Evolutionary conservation across 208 protist genomes (phyloP).

Genomic region (Porcisia hertigi): DNA sequence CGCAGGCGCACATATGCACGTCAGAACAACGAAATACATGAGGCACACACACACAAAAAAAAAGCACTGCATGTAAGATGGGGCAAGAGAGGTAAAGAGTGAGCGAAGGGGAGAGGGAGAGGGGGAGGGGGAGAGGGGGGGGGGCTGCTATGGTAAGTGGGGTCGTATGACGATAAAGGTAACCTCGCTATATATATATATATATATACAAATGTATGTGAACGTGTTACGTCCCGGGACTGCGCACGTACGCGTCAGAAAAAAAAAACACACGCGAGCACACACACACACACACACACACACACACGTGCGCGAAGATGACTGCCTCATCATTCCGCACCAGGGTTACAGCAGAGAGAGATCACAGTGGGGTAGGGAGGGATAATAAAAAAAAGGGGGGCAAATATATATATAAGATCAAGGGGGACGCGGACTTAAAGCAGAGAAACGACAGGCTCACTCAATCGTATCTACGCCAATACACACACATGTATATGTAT

Average conservation of each 20-base stretch:
- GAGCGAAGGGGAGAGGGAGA: constrained; percentile 7
- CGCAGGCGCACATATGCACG: too few species aligned
- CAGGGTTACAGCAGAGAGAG: background rate
- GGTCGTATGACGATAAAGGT: background rate
- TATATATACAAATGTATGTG: too few species aligned
- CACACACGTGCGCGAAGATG: background rate
- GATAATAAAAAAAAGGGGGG: background rate
- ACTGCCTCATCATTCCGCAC: background rate
- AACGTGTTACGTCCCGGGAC: too few species aligned
- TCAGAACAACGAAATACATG: too few species aligned
- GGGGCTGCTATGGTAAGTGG: background rate
- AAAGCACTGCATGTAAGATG: too few species aligned
- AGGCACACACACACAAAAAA: too few species aligned
- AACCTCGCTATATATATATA: background rate
- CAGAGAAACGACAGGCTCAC: background rate
- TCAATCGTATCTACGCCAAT: background rate
- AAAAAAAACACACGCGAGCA: background rate
- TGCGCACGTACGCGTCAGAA: background rate
- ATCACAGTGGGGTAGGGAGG: too few species aligned
- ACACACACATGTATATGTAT: background rate
- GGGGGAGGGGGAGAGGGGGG: background rate
- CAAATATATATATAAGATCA: too few species aligned
- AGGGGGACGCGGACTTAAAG: background rate
- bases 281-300: background rate
- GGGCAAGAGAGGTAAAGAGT: background rate